These are phyloP conservation scores for Chrysanthemum lavandulifolium DNA, from an alignment of 129 eudicot species.

Conservation along the genomic window DNA sequence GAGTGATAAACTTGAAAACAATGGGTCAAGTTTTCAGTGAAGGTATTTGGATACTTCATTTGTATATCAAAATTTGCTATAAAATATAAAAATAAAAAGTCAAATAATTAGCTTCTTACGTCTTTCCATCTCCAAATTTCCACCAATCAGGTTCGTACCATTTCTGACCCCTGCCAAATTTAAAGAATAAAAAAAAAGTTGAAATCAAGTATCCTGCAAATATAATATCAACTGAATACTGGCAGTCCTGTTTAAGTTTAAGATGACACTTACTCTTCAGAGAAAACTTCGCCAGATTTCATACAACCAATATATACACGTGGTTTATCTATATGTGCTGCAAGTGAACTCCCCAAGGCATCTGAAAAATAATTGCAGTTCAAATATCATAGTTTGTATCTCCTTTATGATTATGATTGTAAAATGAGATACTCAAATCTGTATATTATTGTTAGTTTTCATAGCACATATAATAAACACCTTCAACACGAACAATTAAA, in stretches of 20 bases:
- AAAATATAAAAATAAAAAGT: neutral
- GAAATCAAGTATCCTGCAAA: conserved; percentile 8
- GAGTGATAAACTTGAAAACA: neutral
- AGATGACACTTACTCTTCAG: conserved; percentile 69
- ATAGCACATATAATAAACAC: neutral
- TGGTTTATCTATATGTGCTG: conserved; percentile 69
- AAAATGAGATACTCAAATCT: neutral
- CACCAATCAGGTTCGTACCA: conserved; percentile 99
- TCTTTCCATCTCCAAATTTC: conserved; percentile 97
- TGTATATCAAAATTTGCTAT: neutral
- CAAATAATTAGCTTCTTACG: conserved; percentile 47
- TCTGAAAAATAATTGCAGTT: conserved; percentile 44
- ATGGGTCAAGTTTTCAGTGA: neutral
- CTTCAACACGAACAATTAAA: no score
- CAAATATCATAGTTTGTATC: conserved; percentile 10
- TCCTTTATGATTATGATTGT: neutral
- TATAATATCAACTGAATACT: neutral
- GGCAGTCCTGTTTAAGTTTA: conserved; percentile 3
- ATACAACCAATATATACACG: conserved; percentile 95
- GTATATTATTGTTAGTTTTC: neutral
- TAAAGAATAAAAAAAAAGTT: neutral
- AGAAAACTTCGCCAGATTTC: conserved; percentile 98
- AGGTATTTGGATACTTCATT: neutral
- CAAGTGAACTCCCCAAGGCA: conserved; percentile 72
- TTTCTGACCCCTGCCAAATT: conserved; percentile 65